phyloP scores from a whole-genome alignment of 768 basidiomycete species.

The Dioszegia aurantiaca region DNA sequence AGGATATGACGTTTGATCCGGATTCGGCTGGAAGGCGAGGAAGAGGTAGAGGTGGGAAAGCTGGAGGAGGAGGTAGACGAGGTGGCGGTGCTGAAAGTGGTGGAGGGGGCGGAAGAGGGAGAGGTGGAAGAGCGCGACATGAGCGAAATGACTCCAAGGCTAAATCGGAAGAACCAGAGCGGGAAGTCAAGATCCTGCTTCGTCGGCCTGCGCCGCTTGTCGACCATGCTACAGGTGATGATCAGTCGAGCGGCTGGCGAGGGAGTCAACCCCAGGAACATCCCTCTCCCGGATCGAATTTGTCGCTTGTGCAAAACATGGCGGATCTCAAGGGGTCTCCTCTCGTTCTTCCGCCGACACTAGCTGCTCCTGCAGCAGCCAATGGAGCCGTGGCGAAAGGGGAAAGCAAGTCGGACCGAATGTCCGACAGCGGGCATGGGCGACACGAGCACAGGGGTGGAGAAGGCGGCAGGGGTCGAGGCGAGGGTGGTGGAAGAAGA shows the following conservation, averaged over 20 bases:
- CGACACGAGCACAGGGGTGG: not conserved
- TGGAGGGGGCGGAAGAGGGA: slow-evolving; percentile 8
- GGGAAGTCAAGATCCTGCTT: slow-evolving; percentile 40
- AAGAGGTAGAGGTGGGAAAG: slow-evolving; percentile 21
- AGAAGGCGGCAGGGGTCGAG: not conserved
- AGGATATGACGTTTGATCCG: slow-evolving; percentile 21
- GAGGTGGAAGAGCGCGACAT: slow-evolving; percentile 11
- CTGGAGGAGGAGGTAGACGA: slow-evolving; percentile 1
- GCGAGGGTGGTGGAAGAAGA: slow-evolving; percentile 11
- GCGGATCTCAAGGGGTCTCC: slow-evolving; percentile 13
- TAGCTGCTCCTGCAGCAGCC: not conserved
- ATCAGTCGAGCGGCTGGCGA: slow-evolving; percentile 3
- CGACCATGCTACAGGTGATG: not conserved
- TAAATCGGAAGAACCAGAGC: slow-evolving; percentile 16
- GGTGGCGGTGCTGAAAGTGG: slow-evolving; percentile 1
- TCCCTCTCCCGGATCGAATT: slow-evolving; percentile 9
- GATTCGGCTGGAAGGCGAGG: slow-evolving; percentile 15
- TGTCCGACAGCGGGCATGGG: not conserved
- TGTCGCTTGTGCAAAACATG: slow-evolving; percentile 17
- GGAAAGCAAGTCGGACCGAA: not conserved
- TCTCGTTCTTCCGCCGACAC: slow-evolving; percentile 10
- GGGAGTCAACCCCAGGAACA: slow-evolving; percentile 9
- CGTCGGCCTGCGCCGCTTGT: slow-evolving; percentile 23
- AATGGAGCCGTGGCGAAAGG: not conserved
- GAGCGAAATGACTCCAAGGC: slow-evolving; percentile 7